Base-by-base conservation (phyloP, 2,329 filamentous ascomycete genomes). In the Ceratocystiopsis sp. region DNA sequence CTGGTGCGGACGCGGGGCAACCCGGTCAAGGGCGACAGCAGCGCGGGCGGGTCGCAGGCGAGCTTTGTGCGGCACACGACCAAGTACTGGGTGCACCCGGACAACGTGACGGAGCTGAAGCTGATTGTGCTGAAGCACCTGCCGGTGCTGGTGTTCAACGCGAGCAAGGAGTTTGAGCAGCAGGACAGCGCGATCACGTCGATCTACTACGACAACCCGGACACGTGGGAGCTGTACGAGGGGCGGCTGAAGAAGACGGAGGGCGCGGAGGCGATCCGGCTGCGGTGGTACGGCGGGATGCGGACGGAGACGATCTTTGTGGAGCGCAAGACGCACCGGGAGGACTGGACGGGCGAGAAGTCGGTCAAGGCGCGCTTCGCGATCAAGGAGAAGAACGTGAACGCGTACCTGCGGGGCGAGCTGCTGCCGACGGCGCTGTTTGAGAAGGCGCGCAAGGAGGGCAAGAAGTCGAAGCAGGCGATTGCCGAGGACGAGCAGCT, bases 311-410 rank as follows among this genome's bases (percentile, higher is more conserved):
- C 84, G 43, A 93, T 96, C 45, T 98, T 96, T 55, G 81, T 98
- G 19, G 91, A 98, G 67, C 77, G 91, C 49, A 98, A 98, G 65
- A 98, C 91, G 1, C 91, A 98, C 65, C 80, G 91, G 35, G 91
- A 98, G 61, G 91, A 98, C 60, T 98, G 91, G 91, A 98, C 91
- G 0, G 91, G 91, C 46, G 91, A 98, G 60, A 94, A 96, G 65
- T 96, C 89, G 2, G 91, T 98, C 63, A 98, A 98, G 66, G 89
- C 91, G 37, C 82, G 91, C 37, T 98, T 98, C 57, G 73, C 83
- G 10, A 70, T 91, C 50, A 96, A 98, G 66, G 91, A 98, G 65
- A 98, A 98, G 71, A 84, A 95, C 49, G 81, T 98, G 56, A 96
- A 96, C 56, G 73, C 84, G 14, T 98, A 87, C 59, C 67, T 98